Percentiles rank a stretch among this genome's conserved stretches.
Conservation (phyloP, 805 yeast species). For the Pichia cephalocereana region DNA sequence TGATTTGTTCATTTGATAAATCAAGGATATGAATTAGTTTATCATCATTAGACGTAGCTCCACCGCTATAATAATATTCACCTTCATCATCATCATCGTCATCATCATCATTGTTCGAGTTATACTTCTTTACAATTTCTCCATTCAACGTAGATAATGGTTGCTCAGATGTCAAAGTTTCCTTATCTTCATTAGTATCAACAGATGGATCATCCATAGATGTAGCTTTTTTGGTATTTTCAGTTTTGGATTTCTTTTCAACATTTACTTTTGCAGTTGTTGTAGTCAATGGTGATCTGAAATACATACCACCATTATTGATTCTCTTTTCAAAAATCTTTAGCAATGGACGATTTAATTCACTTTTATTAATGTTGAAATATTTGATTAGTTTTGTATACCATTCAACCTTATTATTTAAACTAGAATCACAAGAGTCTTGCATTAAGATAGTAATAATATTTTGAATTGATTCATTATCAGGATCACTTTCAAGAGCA, state of each 20-base stretch:
- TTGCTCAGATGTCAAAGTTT: slow-evolving; percentile 6
- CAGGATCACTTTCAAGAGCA: slow-evolving; percentile 22
- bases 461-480: slow-evolving; percentile 12
- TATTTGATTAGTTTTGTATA: slow-evolving; percentile 20
- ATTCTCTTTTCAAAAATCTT: slow-evolving; percentile 21
- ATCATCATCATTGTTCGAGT: background rate
- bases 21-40: slow-evolving; percentile 17
- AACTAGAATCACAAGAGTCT: slow-evolving; percentile 7
- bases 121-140: background rate
- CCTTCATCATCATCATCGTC: slow-evolving; percentile 6
- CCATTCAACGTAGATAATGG: too few species aligned
- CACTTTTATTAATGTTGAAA: slow-evolving; percentile 19
- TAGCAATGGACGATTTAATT: slow-evolving; percentile 17
- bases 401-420: slow-evolving; percentile 19
- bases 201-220: slow-evolving; percentile 9
- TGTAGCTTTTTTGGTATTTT: background rate
- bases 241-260: background rate
- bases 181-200: slow-evolving; percentile 15
- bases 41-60: background rate
- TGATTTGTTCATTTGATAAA: slow-evolving; percentile 43
- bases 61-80: background rate
- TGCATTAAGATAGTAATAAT: slow-evolving; percentile 19
- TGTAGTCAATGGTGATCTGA: slow-evolving; percentile 7
- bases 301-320: slow-evolving; percentile 24
- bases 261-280: slow-evolving; percentile 1